These are phyloP conservation scores for Bothriochloa decipiens DNA, from an alignment of 176 grass and related monocot genomes.

Conservation along the genomic window DNA sequence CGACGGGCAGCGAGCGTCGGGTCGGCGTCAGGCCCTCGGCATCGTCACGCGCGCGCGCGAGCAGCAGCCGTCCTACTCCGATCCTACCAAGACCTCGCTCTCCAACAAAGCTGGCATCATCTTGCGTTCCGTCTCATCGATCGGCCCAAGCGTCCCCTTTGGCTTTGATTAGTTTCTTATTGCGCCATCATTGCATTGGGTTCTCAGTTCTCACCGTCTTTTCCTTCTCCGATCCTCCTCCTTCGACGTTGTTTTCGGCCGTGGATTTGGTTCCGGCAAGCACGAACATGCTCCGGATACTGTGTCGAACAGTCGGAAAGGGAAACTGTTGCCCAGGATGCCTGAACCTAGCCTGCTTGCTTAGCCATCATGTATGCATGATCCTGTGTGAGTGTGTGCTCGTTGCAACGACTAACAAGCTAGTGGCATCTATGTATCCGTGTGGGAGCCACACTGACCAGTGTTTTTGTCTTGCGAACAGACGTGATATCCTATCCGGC, in stretches of 20 bases:
- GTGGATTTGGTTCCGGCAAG: conserved; percentile 16
- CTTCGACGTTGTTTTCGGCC: neutral
- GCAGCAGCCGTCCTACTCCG: conserved; percentile 18
- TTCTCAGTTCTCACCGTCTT: neutral
- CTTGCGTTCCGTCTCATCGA: neutral
- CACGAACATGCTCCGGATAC: neutral
- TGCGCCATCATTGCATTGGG: neutral
- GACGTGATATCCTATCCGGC: neutral
- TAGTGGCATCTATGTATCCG: neutral
- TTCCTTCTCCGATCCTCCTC: neutral
- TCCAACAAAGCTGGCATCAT: conserved; percentile 5
- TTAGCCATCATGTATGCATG: neutral
- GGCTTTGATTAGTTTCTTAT: neutral
- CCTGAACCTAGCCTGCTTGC: neutral
- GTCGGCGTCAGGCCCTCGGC: neutral
- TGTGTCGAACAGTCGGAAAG: conserved; percentile 26
- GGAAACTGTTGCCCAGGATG: neutral
- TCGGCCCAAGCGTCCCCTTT: neutral
- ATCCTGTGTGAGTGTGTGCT: neutral
- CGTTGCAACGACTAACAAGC: neutral
- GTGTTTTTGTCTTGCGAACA: conserved; percentile 23
- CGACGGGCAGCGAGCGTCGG: too few relatives aligned
- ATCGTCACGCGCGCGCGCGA: neutral
- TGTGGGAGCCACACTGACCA: neutral
- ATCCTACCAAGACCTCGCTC: conserved; percentile 24